These are phyloP conservation scores for Epichloe gansuensis DNA, from an alignment of 2,329 filamentous ascomycete genomes.

Conservation along the genomic window DNA sequence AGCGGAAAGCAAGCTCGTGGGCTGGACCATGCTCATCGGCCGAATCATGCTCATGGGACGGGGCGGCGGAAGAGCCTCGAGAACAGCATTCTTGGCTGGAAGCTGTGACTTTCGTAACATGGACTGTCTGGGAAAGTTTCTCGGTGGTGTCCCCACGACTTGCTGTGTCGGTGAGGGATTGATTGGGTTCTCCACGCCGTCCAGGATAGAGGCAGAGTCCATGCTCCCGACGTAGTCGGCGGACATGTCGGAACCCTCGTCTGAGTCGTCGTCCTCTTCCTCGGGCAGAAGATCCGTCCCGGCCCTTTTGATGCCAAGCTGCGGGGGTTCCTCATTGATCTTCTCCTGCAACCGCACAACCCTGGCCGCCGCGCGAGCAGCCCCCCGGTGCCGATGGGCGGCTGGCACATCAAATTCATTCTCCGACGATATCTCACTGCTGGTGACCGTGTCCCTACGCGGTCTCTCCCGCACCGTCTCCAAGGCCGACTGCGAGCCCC, in stretches of 20 bases:
- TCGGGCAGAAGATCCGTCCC: conserved; percentile 41
- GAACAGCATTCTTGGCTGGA: conserved; percentile 39
- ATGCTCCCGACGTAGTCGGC: conserved; percentile 54
- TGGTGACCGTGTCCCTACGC: conserved; percentile 64
- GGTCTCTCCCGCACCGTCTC: conserved; percentile 58
- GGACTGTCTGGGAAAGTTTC: conserved; percentile 46
- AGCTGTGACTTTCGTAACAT: conserved; percentile 50
- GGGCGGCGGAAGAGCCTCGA: conserved; percentile 58
- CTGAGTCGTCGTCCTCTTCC: conserved; percentile 46
- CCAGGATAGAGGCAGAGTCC: conserved; percentile 59
- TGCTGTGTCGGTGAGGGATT: conserved; percentile 41
- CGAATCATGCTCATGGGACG: conserved; percentile 51
- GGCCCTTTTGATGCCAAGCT: conserved; percentile 27
- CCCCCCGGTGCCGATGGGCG: conserved; percentile 54
- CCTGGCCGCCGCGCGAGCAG: conserved; percentile 41
- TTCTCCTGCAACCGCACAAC: conserved; percentile 24
- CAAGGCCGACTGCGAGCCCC: conserved; percentile 59
- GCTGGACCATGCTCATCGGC: conserved; percentile 53
- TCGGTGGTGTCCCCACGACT: conserved; percentile 51
- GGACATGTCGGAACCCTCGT: conserved; percentile 48
- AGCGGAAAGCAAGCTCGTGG: conserved; percentile 58
- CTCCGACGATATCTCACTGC: conserved; percentile 72
- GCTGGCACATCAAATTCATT: conserved; percentile 60
- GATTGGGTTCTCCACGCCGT: conserved; percentile 47
- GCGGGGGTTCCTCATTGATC: conserved; percentile 24